These are phyloP conservation scores for Lipomyces japonicus DNA, from an alignment of 805 yeast genomes.

Conservation along the genomic window DNA sequence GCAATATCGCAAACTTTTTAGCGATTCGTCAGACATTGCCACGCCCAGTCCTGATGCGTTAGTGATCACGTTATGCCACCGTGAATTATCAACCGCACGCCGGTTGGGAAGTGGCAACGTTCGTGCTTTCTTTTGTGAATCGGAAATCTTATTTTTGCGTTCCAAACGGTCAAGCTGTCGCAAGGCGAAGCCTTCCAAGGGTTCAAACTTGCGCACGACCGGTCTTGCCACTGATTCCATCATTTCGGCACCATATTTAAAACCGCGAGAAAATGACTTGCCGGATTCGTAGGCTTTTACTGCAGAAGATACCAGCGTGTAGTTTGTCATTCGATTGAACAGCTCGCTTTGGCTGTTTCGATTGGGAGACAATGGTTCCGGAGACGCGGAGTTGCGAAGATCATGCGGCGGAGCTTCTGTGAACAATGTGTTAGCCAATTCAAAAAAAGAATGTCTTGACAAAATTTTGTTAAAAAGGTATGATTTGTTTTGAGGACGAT, in stretches of 20 bases:
- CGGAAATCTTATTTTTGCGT: conserved; percentile 5
- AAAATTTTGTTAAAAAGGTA: too few relatives aligned
- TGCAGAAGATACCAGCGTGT: conserved; percentile 34
- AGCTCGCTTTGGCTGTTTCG: conserved; percentile 15
- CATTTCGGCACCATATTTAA: conserved; percentile 59
- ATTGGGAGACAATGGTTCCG: not conserved
- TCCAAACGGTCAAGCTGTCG: conserved; percentile 31
- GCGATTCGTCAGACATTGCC: conserved; percentile 61
- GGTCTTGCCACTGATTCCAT: conserved; percentile 52
- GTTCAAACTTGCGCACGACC: conserved; percentile 42
- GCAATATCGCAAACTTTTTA: conserved; percentile 71
- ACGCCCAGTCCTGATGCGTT: conserved; percentile 37
- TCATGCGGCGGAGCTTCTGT: not conserved
- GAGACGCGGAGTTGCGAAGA: not conserved
- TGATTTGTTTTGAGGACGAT: too few relatives aligned
- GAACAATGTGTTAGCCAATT: too few relatives aligned
- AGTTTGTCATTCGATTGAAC: conserved; percentile 28
- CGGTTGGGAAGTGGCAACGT: not conserved
- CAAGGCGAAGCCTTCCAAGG: conserved; percentile 34
- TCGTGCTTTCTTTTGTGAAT: not conserved
- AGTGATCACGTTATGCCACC: conserved; percentile 20
- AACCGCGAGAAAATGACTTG: conserved; percentile 44
- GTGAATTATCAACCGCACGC: conserved; percentile 6
- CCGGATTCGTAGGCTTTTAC: conserved; percentile 38
- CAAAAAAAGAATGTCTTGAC: too few relatives aligned